phyloP scores from a whole-genome alignment of 2,329 filamentous ascomycete species.

The Aspergillus vadensis region DNA sequence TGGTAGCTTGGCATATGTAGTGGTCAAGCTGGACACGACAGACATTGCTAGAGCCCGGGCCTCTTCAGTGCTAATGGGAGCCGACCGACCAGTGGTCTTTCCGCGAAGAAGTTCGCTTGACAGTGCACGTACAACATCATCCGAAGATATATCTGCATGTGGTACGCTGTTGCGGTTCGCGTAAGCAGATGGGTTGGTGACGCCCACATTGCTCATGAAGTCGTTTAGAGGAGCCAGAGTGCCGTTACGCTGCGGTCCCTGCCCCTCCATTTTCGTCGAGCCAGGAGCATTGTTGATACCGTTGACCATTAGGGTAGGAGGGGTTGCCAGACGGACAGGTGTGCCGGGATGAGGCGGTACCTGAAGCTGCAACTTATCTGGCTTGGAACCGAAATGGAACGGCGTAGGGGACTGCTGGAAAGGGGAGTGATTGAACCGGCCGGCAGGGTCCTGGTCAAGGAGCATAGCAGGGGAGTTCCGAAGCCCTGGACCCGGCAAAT shows the following conservation, averaged over 20 bases:
- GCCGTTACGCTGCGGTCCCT: conserved; percentile 17
- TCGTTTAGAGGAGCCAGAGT: conserved; percentile 13
- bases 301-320: conserved; percentile 44
- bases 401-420: conserved; percentile 33
- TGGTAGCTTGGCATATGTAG: conserved; percentile 32
- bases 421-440: conserved; percentile 18
- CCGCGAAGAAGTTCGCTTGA: conserved; percentile 36
- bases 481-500: conserved; percentile 44
- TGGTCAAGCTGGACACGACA: conserved; percentile 34
- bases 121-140: conserved; percentile 36
- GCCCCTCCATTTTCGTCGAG: conserved; percentile 18
- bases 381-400: conserved; percentile 26
- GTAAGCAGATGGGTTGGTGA: conserved; percentile 10
- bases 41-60: conserved; percentile 34
- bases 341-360: conserved; percentile 45
- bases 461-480: conserved; percentile 46
- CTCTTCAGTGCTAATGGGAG: conserved; percentile 34
- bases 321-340: conserved; percentile 47
- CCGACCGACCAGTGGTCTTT: conserved; percentile 31
- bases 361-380: conserved; percentile 46
- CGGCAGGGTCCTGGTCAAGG: conserved; percentile 41
- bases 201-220: neutral
- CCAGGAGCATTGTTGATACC: conserved; percentile 32
- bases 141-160: conserved; percentile 25
- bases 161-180: conserved; percentile 12